phyloP scores from a whole-genome alignment of 805 yeast species.

The Kodamaea restingae region DNA sequence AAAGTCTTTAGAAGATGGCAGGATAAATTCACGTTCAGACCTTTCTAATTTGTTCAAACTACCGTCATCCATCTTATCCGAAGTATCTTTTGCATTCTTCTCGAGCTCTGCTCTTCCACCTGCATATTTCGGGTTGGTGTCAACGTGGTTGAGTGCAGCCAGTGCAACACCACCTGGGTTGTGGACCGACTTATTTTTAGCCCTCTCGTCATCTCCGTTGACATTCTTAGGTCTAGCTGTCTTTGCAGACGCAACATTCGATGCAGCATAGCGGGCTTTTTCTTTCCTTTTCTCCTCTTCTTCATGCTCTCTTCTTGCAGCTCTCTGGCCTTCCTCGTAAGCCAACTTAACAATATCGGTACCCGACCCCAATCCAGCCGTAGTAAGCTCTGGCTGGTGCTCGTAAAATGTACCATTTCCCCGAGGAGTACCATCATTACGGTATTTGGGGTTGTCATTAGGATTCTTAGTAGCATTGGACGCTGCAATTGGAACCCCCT shows the following conservation, averaged over 20 bases:
- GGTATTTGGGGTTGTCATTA: conserved; percentile 6
- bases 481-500: conserved; percentile 1
- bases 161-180: conserved; percentile 23
- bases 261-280: conserved; percentile 5
- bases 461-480: conserved; percentile 8
- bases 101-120: neutral
- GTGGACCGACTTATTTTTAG: conserved; percentile 27
- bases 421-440: conserved; percentile 22
- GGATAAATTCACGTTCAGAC: neutral
- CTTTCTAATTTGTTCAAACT: conserved; percentile 1
- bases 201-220: conserved; percentile 22
- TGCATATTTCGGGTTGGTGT: neutral
- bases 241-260: neutral
- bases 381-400: neutral
- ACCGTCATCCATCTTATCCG: neutral
- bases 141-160: conserved; percentile 14
- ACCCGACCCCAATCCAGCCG: neutral
- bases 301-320: conserved; percentile 14
- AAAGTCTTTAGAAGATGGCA: conserved; percentile 15
- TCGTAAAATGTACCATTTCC: neutral
- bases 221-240: neutral
- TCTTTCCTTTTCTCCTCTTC: conserved; percentile 13
- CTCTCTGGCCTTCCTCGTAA: conserved; percentile 15
- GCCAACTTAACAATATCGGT: conserved; percentile 1
- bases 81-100: neutral